A percentile compares a stretch with the other conserved stretches of the same genome.
phyloP scores from a whole-genome alignment of 2,329 filamentous ascomycete species.

The Fonsecaea monophora region DNA sequence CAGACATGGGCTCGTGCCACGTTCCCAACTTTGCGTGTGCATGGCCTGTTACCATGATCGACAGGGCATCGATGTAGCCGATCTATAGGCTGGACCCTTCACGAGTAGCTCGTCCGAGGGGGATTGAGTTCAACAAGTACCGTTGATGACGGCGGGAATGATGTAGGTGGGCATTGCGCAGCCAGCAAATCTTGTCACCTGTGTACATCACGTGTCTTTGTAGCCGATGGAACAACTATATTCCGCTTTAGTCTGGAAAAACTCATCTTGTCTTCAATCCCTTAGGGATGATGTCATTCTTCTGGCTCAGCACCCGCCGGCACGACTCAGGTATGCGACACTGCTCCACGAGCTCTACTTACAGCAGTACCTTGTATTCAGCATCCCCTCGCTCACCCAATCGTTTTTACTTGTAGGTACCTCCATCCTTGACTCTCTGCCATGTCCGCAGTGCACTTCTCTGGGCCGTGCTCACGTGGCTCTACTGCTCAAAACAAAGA shows the following conservation, averaged over 20 bases:
- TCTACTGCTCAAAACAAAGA: too few relatives aligned
- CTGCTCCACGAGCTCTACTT: too few relatives aligned
- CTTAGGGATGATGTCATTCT: background rate
- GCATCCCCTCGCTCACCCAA: too few relatives aligned
- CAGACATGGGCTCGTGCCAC: background rate
- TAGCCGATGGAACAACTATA: background rate
- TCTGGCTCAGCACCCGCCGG: too few relatives aligned
- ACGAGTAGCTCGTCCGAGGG: background rate
- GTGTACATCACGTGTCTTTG: background rate
- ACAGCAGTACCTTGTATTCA: too few relatives aligned
- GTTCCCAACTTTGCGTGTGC: background rate
- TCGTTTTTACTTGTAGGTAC: too few relatives aligned
- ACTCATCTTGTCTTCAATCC: background rate
- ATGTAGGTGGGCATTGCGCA: background rate
- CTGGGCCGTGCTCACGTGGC: too few relatives aligned
- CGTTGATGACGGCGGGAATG: background rate
- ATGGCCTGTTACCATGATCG: background rate
- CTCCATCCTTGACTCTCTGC: too few relatives aligned
- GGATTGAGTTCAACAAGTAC: background rate
- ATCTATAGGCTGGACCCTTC: background rate
- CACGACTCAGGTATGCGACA: too few relatives aligned
- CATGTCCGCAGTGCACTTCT: too few relatives aligned
- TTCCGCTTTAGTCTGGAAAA: background rate
- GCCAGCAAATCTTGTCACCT: background rate
- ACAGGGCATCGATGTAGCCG: conserved; percentile 2